Percentiles rank a stretch among this genome's conserved stretches.
Conservation (phyloP, 169 alveolate genomes). For the Cardiosporidium cionae region DNA sequence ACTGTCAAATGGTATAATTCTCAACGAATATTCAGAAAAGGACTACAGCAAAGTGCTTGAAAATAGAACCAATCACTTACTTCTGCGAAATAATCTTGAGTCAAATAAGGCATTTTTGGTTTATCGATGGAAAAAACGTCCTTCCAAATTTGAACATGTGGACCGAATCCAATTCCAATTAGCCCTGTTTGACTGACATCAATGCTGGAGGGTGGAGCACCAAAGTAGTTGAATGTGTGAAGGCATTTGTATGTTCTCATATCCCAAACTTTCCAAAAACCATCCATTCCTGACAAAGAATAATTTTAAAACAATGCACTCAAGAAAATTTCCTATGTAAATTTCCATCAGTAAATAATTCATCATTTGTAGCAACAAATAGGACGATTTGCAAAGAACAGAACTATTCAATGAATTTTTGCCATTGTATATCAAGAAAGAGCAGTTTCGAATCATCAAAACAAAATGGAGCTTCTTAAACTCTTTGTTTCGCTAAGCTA, state of each 20-base stretch:
- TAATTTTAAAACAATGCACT: not conserved
- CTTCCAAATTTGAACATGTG: constrained; percentile 74
- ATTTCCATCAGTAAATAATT: not conserved
- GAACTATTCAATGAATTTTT: too few relatives aligned
- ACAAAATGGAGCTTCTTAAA: too few relatives aligned
- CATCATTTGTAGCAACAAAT: not conserved
- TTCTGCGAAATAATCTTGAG: constrained; percentile 47
- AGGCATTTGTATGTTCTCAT: constrained; percentile 58
- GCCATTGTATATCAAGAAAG: too few relatives aligned
- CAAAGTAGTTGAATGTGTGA: constrained; percentile 33
- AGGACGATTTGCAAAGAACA: too few relatives aligned
- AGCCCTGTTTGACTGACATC: constrained; percentile 72
- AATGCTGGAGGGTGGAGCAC: constrained; percentile 43
- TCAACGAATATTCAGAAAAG: not conserved
- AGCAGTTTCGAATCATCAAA: too few relatives aligned
- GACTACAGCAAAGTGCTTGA: not conserved
- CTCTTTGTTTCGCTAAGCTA: too few relatives aligned
- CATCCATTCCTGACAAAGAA: constrained; percentile 43
- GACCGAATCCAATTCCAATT: constrained; percentile 59
- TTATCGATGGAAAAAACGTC: constrained; percentile 56
- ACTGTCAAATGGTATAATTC: not conserved
- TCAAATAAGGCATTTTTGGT: constrained; percentile 74
- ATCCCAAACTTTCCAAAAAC: constrained; percentile 78
- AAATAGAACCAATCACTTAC: not conserved
- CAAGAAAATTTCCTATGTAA: not conserved